These are phyloP conservation scores for Colletotrichum noveboracense DNA, from an alignment of 2,329 filamentous ascomycete genomes.

Conservation along the genomic window DNA sequence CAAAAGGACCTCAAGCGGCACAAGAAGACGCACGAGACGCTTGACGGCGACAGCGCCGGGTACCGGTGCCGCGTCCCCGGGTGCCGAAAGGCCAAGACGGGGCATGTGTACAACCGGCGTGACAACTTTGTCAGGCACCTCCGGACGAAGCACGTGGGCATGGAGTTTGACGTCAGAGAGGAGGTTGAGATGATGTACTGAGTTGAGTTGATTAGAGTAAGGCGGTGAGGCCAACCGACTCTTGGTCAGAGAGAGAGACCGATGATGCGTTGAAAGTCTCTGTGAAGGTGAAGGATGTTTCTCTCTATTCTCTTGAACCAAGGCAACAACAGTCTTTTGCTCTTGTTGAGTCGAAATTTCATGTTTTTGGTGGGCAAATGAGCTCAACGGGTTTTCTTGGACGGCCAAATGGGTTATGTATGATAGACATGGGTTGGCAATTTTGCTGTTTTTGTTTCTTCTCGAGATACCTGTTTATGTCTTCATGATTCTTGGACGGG, in stretches of 20 bases:
- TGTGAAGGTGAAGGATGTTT: not conserved
- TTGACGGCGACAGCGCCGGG: conserved; percentile 23
- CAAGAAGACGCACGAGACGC: conserved; percentile 20
- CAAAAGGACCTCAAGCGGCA: conserved; percentile 31
- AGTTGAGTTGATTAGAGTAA: not conserved
- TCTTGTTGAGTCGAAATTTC: not conserved
- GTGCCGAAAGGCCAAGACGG: conserved; percentile 28
- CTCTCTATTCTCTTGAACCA: not conserved
- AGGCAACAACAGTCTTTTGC: not conserved
- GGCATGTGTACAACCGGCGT: conserved; percentile 30
- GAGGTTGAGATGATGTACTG: conserved; percentile 4
- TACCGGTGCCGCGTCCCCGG: conserved; percentile 28
- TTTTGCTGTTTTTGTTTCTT: not conserved
- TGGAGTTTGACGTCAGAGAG: conserved; percentile 17
- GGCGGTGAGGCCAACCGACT: not conserved
- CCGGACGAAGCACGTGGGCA: conserved; percentile 25
- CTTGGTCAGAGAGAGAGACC: rapidly evolving
- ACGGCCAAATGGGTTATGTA: not conserved
- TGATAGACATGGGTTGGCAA: not conserved
- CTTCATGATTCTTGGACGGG: not conserved
- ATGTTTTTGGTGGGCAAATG: not conserved
- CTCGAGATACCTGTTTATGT: not conserved
- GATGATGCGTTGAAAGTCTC: not conserved
- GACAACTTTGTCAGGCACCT: conserved; percentile 31
- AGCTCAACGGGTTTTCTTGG: not conserved